A percentile compares a stretch with the other conserved stretches of the same genome.
phyloP scores from a whole-genome alignment of 805 yeast genomes.

The Vanderwaltozyma polyspora region DNA sequence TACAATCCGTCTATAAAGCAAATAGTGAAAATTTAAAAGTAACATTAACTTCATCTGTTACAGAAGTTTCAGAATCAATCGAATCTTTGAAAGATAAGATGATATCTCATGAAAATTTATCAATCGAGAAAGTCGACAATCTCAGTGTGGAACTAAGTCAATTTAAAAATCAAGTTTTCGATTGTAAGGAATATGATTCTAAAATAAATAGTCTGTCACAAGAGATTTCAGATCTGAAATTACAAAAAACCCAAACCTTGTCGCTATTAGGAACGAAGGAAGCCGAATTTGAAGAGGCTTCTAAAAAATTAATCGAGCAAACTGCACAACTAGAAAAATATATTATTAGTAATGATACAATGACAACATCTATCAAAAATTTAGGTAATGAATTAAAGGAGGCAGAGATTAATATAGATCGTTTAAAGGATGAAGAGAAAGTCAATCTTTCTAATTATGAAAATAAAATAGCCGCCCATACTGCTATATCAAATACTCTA shows the following conservation, averaged over 20 bases:
- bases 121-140: not conserved
- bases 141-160: not conserved
- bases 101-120: not conserved
- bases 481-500: slow-evolving; percentile 24
- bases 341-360: slow-evolving; percentile 5
- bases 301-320: slow-evolving; percentile 4
- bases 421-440: slow-evolving; percentile 12
- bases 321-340: slow-evolving; percentile 6
- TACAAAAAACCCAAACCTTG: slow-evolving; percentile 18
- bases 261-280: slow-evolving; percentile 17
- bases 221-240: slow-evolving; percentile 12
- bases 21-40: not conserved
- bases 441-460: slow-evolving; percentile 22
- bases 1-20: not conserved
- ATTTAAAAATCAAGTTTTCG: slow-evolving; percentile 8
- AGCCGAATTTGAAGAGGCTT: slow-evolving; percentile 17
- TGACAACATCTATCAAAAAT: slow-evolving; percentile 6
- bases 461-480: slow-evolving; percentile 28
- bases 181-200: slow-evolving; percentile 9
- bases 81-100: not conserved
- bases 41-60: too few species aligned
- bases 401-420: slow-evolving; percentile 5
- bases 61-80: not conserved
- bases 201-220: slow-evolving; percentile 12
- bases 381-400: slow-evolving; percentile 4